These are phyloP conservation scores for Mimosa pudica DNA, from an alignment of 306 rosid species.

Conservation along the genomic window DNA sequence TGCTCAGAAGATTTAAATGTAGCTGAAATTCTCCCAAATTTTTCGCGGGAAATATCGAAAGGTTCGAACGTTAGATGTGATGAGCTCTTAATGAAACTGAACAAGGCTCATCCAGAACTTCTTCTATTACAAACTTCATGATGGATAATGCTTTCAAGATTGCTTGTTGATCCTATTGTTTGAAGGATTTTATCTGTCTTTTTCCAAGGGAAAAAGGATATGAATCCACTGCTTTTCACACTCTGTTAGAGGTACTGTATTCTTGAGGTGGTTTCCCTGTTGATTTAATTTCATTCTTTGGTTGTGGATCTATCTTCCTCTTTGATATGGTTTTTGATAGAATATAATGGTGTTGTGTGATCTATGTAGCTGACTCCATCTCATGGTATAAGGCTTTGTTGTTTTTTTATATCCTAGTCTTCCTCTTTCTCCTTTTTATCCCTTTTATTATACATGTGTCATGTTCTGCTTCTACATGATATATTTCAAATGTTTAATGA, in stretches of 20 bases:
- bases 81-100: constrained; percentile 56
- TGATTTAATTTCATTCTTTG: not conserved
- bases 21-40: constrained; percentile 59
- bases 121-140: constrained; percentile 44
- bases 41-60: constrained; percentile 47
- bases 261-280: constrained; percentile 21
- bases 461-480: not conserved
- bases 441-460: not conserved
- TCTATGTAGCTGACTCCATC: no score
- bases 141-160: constrained; percentile 28
- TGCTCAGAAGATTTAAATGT: constrained; percentile 49
- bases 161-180: constrained; percentile 2
- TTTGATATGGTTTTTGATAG: no score
- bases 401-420: not conserved
- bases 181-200: constrained; percentile 38
- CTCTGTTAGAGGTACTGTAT: constrained; percentile 10
- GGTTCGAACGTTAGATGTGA: constrained; percentile 50
- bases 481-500: not conserved
- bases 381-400: no score
- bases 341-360: no score
- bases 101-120: constrained; percentile 57
- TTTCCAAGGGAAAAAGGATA: not conserved
- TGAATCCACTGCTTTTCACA: constrained; percentile 3
- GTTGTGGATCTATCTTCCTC: no score
- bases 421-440: not conserved